Evolutionary conservation across 2,329 filamentous ascomycete genomes (phyloP).

Genomic region (Bertia moriformis): DNA sequence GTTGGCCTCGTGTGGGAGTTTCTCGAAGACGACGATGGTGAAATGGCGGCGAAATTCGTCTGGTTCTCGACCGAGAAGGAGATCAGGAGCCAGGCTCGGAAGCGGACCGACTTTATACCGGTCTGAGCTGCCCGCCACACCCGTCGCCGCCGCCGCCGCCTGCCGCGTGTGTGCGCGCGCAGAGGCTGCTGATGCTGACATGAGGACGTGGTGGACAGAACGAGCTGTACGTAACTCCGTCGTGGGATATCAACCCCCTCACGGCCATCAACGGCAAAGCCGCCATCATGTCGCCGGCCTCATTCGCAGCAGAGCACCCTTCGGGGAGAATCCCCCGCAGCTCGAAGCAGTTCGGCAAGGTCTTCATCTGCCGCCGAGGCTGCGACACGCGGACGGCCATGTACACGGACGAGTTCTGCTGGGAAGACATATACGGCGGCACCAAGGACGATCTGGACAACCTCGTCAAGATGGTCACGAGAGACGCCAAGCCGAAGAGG

Average conservation of each 20-base stretch:
- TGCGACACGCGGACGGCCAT: conserved; percentile 78
- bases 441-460: conserved; percentile 45
- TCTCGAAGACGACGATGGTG: conserved; percentile 54
- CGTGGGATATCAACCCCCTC: conserved; percentile 76
- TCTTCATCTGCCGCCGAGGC: conserved; percentile 77
- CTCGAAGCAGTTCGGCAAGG: conserved; percentile 65
- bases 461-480: conserved; percentile 54
- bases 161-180: too few relatives aligned
- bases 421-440: conserved; percentile 68
- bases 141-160: too few relatives aligned
- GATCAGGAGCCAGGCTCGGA: conserved; percentile 69
- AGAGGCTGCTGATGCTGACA: too few relatives aligned
- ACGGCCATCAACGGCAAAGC: conserved; percentile 84
- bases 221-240: conserved; percentile 80
- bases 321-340: conserved; percentile 60
- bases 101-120: conserved; percentile 63
- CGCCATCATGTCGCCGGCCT: conserved; percentile 59
- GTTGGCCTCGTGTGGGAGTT: conserved; percentile 81
- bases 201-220: too few relatives aligned
- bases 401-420: conserved; percentile 82
- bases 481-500: too few relatives aligned
- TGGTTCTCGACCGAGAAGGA: conserved; percentile 93
- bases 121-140: too few relatives aligned
- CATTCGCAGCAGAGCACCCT: conserved; percentile 58
- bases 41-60: conserved; percentile 77